Percentiles rank a stretch among this genome's conserved stretches.
Conservation (phyloP, 2,329 filamentous ascomycete species). For the Penicillium sp. region DNA sequence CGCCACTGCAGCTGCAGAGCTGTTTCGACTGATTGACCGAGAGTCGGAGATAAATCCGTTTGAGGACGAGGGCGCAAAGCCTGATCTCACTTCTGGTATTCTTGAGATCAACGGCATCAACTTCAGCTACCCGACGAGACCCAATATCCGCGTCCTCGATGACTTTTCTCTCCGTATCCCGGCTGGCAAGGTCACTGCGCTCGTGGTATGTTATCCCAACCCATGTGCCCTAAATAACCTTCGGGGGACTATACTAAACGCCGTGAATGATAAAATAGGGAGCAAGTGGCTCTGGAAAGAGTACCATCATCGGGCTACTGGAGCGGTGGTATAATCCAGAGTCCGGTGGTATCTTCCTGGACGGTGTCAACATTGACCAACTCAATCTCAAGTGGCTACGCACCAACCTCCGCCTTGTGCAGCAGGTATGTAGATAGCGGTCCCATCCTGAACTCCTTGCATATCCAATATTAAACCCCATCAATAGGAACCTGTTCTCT, state of each 20-base stretch:
- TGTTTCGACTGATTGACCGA: conserved; percentile 85
- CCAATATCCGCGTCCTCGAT: conserved; percentile 87
- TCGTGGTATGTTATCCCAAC: conserved; percentile 58
- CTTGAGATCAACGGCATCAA: conserved; percentile 82
- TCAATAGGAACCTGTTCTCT: conserved; percentile 89
- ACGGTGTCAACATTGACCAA: conserved; percentile 78
- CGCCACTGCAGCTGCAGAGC: conserved; percentile 43
- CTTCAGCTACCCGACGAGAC: conserved; percentile 92
- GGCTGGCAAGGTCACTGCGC: conserved; percentile 89
- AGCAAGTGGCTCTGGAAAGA: conserved; percentile 92
- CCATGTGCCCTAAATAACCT: too few species aligned
- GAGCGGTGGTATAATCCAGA: conserved; percentile 95
- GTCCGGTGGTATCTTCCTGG: conserved; percentile 76
- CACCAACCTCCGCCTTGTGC: conserved; percentile 85
- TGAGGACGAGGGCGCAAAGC: conserved; percentile 69
- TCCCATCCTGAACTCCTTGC: too few species aligned
- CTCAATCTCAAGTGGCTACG: conserved; percentile 90
- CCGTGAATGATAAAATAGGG: conserved; percentile 49
- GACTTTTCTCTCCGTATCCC: conserved; percentile 79
- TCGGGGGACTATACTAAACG: too few species aligned
- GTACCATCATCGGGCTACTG: conserved; percentile 88
- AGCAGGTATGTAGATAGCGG: background rate
- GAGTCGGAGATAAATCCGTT: conserved; percentile 80
- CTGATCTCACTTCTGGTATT: conserved; percentile 74
- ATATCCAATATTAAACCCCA: background rate